These are phyloP conservation scores for Cladosporium halotolerans DNA, from an alignment of 2,329 filamentous ascomycete species.

Conservation along the genomic window DNA sequence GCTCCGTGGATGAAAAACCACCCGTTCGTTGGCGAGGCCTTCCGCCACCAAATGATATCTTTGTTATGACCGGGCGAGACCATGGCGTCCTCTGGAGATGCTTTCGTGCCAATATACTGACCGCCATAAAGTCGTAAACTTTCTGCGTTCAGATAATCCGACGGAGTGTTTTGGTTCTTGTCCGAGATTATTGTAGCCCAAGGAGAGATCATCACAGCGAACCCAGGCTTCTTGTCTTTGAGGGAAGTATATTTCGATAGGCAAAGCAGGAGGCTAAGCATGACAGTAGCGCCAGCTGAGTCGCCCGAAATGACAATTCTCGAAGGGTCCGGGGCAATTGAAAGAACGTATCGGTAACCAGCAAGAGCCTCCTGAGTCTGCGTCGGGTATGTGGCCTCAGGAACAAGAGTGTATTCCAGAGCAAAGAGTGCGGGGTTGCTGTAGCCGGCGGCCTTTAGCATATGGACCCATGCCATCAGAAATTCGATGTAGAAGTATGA, in stretches of 20 bases:
- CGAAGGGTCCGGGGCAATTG: conserved; percentile 50
- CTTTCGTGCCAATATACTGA: conserved; percentile 57
- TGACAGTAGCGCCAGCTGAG: conserved; percentile 69
- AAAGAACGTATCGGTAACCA: conserved; percentile 65
- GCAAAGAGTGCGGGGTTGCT: conserved; percentile 71
- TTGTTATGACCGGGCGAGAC: conserved; percentile 67
- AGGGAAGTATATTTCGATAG: conserved; percentile 47
- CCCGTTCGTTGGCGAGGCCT: conserved; percentile 59
- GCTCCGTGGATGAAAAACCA: conserved; percentile 66
- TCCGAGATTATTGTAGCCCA: conserved; percentile 69
- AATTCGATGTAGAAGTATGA: conserved; percentile 82
- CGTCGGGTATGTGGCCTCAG: conserved; percentile 64
- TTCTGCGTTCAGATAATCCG: conserved; percentile 66
- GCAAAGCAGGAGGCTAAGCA: conserved; percentile 65
- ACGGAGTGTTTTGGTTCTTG: conserved; percentile 60
- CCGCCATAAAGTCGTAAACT: conserved; percentile 63
- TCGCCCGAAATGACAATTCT: conserved; percentile 69
- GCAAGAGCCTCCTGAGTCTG: conserved; percentile 65
- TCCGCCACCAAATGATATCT: conserved; percentile 59
- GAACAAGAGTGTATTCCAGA: conserved; percentile 74
- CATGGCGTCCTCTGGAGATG: conserved; percentile 47
- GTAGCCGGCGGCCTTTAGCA: conserved; percentile 59
- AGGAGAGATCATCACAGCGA: conserved; percentile 71
- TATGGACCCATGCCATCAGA: conserved; percentile 62
- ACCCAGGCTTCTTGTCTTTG: conserved; percentile 45